A percentile compares a stretch with the other conserved stretches of the same genome.
phyloP scores from a whole-genome alignment of 2,329 filamentous ascomycete genomes.

The Cryphonectria japonica region DNA sequence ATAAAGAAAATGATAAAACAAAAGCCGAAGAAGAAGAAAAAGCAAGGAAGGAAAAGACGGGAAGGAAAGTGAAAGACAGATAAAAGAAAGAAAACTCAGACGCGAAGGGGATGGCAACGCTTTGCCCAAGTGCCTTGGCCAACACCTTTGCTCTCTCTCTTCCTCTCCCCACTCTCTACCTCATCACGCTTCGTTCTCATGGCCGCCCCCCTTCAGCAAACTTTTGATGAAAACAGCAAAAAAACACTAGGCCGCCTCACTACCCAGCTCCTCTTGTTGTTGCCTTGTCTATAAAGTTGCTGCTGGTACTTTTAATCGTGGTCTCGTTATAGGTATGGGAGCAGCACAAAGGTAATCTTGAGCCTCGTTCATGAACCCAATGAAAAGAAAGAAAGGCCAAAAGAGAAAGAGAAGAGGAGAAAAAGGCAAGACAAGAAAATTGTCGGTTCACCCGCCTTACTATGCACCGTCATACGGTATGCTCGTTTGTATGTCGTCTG shows the following conservation, averaged over 20 bases:
- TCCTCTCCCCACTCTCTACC: neutral
- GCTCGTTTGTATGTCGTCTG: neutral
- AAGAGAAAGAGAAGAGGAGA: too few relatives aligned
- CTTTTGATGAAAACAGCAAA: neutral
- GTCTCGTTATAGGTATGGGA: neutral
- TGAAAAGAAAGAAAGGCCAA: neutral
- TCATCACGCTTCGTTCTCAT: neutral
- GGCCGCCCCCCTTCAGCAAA: neutral
- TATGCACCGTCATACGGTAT: neutral
- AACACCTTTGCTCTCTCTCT: slow-evolving; percentile 1
- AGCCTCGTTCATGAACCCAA: neutral
- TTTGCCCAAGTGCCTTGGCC: too few relatives aligned
- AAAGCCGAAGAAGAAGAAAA: too few relatives aligned
- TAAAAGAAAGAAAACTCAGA: neutral
- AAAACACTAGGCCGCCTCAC: neutral
- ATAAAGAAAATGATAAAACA: neutral
- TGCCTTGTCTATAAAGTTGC: neutral
- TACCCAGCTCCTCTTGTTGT: neutral
- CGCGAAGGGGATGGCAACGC: neutral
- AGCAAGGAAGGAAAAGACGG: too few relatives aligned
- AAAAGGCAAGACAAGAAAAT: neutral
- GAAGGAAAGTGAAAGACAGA: neutral
- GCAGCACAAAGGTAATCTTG: neutral
- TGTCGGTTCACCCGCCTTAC: neutral
- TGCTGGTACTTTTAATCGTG: neutral